phyloP scores from a whole-genome alignment of 192 early-diverging fungal species.

The Backusella luteola region DNA sequence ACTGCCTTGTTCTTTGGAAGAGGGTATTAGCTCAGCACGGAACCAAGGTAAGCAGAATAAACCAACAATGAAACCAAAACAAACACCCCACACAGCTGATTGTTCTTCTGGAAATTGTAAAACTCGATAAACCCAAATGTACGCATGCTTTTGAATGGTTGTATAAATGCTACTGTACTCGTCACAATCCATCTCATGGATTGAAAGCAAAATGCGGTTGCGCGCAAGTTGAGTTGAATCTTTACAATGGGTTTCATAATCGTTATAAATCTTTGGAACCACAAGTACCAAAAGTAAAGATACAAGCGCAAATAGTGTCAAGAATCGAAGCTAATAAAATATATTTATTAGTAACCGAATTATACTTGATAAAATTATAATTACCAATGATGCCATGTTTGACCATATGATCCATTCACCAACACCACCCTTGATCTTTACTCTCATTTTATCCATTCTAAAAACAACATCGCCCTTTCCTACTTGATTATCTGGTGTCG shows the following conservation, averaged over 20 bases:
- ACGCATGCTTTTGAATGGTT: neutral
- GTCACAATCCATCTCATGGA: slow-evolving; percentile 10
- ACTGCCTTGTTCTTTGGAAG: slow-evolving; percentile 19
- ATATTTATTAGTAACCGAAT: slow-evolving; percentile 18
- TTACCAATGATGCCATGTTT: slow-evolving; percentile 52
- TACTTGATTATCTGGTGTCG: slow-evolving; percentile 53
- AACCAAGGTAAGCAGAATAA: slow-evolving; percentile 64
- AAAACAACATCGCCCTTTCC: slow-evolving; percentile 58
- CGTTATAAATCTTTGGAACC: slow-evolving; percentile 20
- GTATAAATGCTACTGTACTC: neutral
- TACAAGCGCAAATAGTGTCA: slow-evolving; percentile 8
- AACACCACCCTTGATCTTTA: slow-evolving; percentile 60
- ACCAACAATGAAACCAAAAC: slow-evolving; percentile 38
- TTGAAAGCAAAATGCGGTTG: slow-evolving; percentile 5
- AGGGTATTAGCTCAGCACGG: slow-evolving; percentile 63
- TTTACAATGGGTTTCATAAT: slow-evolving; percentile 3
- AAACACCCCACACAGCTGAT: slow-evolving; percentile 23
- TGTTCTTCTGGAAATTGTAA: slow-evolving; percentile 21
- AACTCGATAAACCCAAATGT: slow-evolving; percentile 51
- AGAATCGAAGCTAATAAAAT: slow-evolving; percentile 30
- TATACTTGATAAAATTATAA: neutral
- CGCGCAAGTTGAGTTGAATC: neutral
- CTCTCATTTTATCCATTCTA: slow-evolving; percentile 59
- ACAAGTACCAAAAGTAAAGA: slow-evolving; percentile 10
- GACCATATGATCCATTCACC: slow-evolving; percentile 71